These are phyloP conservation scores for Hypoxylon sp. DNA, from an alignment of 2,329 filamentous ascomycete species.

Conservation along the genomic window DNA sequence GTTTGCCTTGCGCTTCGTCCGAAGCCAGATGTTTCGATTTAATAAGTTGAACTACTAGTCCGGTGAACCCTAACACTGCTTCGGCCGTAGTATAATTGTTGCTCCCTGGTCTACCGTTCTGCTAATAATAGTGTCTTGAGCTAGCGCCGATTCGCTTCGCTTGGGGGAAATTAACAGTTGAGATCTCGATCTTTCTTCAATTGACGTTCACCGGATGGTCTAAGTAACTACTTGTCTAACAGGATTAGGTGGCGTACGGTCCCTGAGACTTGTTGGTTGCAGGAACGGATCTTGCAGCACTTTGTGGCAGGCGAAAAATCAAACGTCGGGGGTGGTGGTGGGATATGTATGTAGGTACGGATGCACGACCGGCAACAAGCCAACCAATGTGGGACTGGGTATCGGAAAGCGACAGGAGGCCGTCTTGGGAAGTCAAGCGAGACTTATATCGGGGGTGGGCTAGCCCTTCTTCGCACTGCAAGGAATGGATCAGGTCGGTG, in stretches of 20 bases:
- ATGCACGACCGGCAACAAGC: slow-evolving; percentile 47
- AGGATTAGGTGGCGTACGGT: slow-evolving; percentile 22
- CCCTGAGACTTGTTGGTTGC: slow-evolving; percentile 39
- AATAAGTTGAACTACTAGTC: slow-evolving; percentile 32
- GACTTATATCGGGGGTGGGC: slow-evolving; percentile 13
- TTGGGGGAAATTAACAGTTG: slow-evolving; percentile 10
- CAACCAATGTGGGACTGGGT: slow-evolving; percentile 41
- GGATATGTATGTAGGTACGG: slow-evolving; percentile 52
- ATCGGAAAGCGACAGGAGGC: slow-evolving; percentile 37
- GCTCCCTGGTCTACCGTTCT: slow-evolving; percentile 22
- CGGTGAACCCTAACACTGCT: slow-evolving; percentile 26
- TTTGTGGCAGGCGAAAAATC: slow-evolving; percentile 35
- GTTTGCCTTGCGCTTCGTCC: slow-evolving; percentile 15
- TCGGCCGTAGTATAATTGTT: not conserved
- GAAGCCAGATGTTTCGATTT: slow-evolving; percentile 20
- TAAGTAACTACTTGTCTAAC: slow-evolving; percentile 22
- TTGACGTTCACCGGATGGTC: slow-evolving; percentile 20
- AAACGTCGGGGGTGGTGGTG: slow-evolving; percentile 46
- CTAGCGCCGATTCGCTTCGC: slow-evolving; percentile 18
- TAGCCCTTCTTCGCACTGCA: slow-evolving; percentile 42
- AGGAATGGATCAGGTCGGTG: slow-evolving; percentile 47
- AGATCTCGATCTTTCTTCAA: slow-evolving; percentile 24
- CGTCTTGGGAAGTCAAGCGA: slow-evolving; percentile 22
- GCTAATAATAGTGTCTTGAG: slow-evolving; percentile 36
- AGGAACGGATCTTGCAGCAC: slow-evolving; percentile 40